Evolutionary conservation across 176 grass and related monocot genomes (phyloP), one percentile per base, ranked within the genome.

Genomic region (Avena atlantica): DNA sequence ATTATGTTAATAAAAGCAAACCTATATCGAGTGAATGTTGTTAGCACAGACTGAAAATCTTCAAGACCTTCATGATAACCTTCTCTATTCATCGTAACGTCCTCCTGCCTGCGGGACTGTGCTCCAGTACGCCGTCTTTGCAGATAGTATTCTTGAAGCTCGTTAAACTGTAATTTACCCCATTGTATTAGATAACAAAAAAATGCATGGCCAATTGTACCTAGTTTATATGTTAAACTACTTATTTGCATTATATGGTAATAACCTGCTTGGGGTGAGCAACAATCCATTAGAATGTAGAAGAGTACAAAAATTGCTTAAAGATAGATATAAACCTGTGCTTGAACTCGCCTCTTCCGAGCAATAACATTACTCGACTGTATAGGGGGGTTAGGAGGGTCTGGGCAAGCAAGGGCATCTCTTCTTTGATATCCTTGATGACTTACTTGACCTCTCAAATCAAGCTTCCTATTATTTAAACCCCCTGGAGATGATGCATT

Each of bases 1-100:
- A 66, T 61, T 76, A 12, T 59, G 31, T 45, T 27, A 23, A 1
- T 58, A 61, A 76, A 31, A 73, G 37, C 74, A 56, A 14, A 99
- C 97, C 97, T 99, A 79, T 99, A 99, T 88, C 89, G 85, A 86
- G 97, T 99, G 83, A 99, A 97, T 62, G 97, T 99, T 88, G 94
- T 96, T 73, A 99, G 89, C 67, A 99, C 97, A 86, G 97, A 94
- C 81, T 99, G 94, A 68, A 99, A 99, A 93, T 99, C 97, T 36
- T 99, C 94, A 69, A 99, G 94, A 80, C 92, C 94, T 20, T 42
- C 87, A 76, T 96, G 90, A 84, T 99, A 97, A 75, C 94, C 94
- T 93, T 99, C 97, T 98, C 70, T 98, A 68, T 90, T 93, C 69
- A 87, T 86, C 8, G 73, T 42, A 90, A 83, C 81, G 9, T 99